Evolutionary conservation across 192 early-diverging fungal species (phyloP), one percentile per base, ranked within the genome.

Genomic region (Gaertneriomyces sp.): DNA sequence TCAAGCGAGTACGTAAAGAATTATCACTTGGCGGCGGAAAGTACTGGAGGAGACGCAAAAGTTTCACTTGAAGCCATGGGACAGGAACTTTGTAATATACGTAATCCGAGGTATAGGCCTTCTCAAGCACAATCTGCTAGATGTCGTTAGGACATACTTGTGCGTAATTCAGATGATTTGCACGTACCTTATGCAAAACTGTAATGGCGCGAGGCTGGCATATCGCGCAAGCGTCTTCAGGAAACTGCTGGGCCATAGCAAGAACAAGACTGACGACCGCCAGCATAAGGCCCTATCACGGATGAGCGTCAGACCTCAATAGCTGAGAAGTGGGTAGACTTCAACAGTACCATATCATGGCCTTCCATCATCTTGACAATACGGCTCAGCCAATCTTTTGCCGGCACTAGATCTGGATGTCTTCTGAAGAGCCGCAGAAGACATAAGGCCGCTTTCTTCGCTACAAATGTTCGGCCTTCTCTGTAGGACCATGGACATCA

Each of bases 21-120:
- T 10, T 45, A 44, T 71, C 70, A 6, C 59, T 63, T 25, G 91
- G 90, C 14, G 93, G 85, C 20, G 94, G 91, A 76, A 89, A 99
- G 77, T 96, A 97, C 76, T 98, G 97, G 50, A 99, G 74, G 39
- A 99, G 79, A 38, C 94, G 83, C 56, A 99, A 77, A 16, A 97
- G 84, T 71, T 97, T 98, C 68, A 98, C 88, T 76, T 98, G 97
- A 49, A 99, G 81, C 97, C 97, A 99, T 42, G 97, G 97, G 43
- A 88, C 89, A 0, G 97, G 93, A 47, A 99, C 92, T 74, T 94
- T 95, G 79, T 99, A 99, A 77, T 99, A 99, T 19, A 93, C 79
- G 71, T 98, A 94, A 69, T 96, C 94, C 14, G 81, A 57, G 5
- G 87, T 75, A 73, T 83, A 93, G 58, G 93, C 90, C 58, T 86